Conservation (phyloP, 306 rosid species). For the Cucurbita moschata region DNA sequence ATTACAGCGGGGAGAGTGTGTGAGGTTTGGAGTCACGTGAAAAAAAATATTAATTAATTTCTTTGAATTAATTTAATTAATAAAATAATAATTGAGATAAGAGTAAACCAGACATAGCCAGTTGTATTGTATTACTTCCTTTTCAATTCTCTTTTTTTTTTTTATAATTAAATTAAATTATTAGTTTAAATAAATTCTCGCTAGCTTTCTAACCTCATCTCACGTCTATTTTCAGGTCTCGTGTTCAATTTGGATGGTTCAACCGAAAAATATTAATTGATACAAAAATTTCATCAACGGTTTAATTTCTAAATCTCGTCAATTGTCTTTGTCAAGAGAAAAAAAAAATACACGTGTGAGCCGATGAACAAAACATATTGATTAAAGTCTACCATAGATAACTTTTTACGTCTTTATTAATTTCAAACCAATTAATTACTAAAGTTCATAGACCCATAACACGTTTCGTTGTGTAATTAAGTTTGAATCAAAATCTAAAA, state of each 20-base stretch:
- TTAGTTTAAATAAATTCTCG: no score
- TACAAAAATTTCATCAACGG: no score
- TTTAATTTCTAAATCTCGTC: background rate
- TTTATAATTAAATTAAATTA: background rate
- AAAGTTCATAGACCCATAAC: background rate
- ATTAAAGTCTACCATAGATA: no score
- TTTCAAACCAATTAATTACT: no score
- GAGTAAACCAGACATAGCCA: background rate
- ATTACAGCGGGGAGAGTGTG: background rate
- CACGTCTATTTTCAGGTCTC: no score
- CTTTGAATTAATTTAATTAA: background rate
- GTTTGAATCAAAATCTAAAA: background rate
- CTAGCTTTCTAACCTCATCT: no score
- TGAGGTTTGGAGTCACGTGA: slow-evolving; percentile 6
- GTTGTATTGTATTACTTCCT: background rate
- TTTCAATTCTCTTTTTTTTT: background rate
- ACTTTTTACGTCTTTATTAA: background rate
- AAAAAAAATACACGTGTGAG: background rate
- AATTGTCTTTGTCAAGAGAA: background rate
- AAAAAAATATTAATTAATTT: background rate
- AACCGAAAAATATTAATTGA: no score
- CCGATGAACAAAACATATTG: background rate
- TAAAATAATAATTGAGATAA: background rate
- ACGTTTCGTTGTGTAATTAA: background rate
- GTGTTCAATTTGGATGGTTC: no score